A percentile compares a stretch with the other conserved stretches of the same genome.
Evolutionary conservation across 768 basidiomycete genomes (phyloP).

Genomic region (Leucogyrophana mollusca): DNA sequence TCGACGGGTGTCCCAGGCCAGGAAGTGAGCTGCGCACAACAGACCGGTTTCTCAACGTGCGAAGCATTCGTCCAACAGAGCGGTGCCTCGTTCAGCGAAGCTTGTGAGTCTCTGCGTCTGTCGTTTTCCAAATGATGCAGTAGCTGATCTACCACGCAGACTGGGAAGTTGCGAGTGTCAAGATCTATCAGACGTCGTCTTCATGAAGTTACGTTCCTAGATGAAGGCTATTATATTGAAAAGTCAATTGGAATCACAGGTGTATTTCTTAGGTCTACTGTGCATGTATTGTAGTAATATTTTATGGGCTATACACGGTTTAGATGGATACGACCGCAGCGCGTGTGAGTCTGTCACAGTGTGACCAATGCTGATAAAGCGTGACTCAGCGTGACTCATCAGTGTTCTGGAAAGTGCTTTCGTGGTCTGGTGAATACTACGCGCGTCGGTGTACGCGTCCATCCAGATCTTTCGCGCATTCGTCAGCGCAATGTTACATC

Average conservation of each 20-base stretch:
- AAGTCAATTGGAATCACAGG: no score
- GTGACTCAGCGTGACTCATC: no score
- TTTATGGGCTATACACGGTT: neutral
- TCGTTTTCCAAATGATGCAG: slow-evolving; percentile 2
- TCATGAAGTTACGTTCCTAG: slow-evolving; percentile 1
- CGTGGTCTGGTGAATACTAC: neutral
- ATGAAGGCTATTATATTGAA: no score
- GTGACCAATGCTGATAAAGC: no score
- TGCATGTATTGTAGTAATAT: neutral
- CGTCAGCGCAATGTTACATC: neutral
- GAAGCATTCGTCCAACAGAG: slow-evolving; percentile 71
- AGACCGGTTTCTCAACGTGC: slow-evolving; percentile 82
- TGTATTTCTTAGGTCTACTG: no score
- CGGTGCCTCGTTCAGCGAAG: slow-evolving; percentile 69
- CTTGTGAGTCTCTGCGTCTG: slow-evolving; percentile 56
- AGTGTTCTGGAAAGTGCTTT: slow-evolving; percentile 7
- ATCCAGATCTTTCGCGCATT: neutral
- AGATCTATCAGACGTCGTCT: slow-evolving; percentile 58
- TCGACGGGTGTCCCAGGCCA: slow-evolving; percentile 77
- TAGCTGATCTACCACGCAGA: slow-evolving; percentile 40
- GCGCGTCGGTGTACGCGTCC: slow-evolving; percentile 6
- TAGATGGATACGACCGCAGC: neutral
- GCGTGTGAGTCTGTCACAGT: neutral
- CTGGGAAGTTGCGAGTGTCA: slow-evolving; percentile 79
- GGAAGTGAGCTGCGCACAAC: slow-evolving; percentile 78